These are phyloP conservation scores for Coemansia aciculifera DNA, from an alignment of 192 early-diverging fungal genomes.

Conservation along the genomic window DNA sequence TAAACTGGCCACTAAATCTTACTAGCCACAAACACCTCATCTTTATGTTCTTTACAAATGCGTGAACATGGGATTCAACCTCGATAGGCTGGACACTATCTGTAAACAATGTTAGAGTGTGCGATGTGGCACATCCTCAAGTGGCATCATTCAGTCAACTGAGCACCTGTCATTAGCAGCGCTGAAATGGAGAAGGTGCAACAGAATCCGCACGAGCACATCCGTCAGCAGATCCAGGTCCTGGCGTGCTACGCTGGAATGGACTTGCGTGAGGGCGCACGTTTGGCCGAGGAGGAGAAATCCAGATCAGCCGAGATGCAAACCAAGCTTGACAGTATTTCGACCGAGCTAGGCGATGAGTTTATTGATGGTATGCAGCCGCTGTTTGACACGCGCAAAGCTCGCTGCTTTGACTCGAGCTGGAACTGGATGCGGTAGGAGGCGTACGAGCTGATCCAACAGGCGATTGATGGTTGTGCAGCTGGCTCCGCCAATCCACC, in stretches of 20 bases:
- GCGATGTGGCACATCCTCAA: no score
- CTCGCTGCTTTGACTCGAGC: constrained; percentile 83
- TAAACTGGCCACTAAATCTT: no score
- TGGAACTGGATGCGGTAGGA: constrained; percentile 87
- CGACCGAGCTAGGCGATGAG: constrained; percentile 55
- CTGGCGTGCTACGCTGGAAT: constrained; percentile 62
- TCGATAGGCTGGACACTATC: no score
- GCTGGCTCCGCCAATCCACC: no score
- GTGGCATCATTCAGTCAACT: no score
- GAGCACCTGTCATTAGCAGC: constrained; percentile 80
- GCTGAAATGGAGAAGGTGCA: constrained; percentile 83
- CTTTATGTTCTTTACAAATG: no score
- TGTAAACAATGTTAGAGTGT: no score
- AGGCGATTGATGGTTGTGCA: constrained; percentile 66
- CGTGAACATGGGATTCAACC: no score
- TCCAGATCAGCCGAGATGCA: constrained; percentile 62
- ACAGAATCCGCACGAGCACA: constrained; percentile 66
- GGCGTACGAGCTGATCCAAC: constrained; percentile 62
- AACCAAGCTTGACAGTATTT: constrained; percentile 72
- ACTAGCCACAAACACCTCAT: no score
- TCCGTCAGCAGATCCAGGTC: constrained; percentile 78
- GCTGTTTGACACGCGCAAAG: constrained; percentile 74
- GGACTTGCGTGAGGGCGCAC: no score
- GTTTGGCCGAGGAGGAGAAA: constrained; percentile 60
- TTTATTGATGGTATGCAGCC: constrained; percentile 72